Evolutionary conservation across 164 flowering plant species (phyloP).

Genomic region (Tinospora cordifolia): DNA sequence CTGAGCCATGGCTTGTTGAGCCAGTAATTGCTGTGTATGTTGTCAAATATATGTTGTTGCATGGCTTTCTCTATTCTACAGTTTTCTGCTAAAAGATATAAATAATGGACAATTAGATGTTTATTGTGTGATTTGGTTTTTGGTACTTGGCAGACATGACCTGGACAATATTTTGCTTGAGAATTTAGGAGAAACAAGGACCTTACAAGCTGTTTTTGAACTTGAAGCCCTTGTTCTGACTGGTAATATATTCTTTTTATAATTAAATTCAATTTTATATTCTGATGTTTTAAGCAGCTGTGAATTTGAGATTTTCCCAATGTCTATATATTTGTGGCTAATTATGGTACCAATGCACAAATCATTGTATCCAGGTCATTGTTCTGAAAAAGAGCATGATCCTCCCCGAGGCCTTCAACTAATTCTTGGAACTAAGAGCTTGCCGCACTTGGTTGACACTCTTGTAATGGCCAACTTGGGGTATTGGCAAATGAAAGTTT

Average conservation of each 20-base stretch:
- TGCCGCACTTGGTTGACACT: slow-evolving; percentile 92
- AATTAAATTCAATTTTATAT: background rate
- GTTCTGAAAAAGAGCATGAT: slow-evolving; percentile 95
- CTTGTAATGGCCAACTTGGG: slow-evolving; percentile 97
- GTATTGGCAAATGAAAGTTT: slow-evolving; percentile 97
- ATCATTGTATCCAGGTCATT: slow-evolving; percentile 57
- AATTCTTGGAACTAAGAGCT: slow-evolving; percentile 79
- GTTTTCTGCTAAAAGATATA: background rate
- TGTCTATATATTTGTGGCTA: background rate
- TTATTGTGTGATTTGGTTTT: slow-evolving; percentile 14
- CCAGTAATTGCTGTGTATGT: slow-evolving; percentile 92
- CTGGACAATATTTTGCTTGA: slow-evolving; percentile 97
- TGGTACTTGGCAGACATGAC: slow-evolving; percentile 68
- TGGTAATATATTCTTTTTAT: slow-evolving; percentile 34
- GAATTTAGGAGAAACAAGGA: slow-evolving; percentile 78
- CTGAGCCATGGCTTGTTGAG: slow-evolving; percentile 99
- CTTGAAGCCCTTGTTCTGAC: slow-evolving; percentile 94
- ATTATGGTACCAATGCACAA: slow-evolving; percentile 9
- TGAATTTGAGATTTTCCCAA: background rate
- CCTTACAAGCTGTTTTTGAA: slow-evolving; percentile 90
- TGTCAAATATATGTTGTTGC: slow-evolving; percentile 4
- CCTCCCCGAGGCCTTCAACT: slow-evolving; percentile 95
- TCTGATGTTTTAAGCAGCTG: background rate
- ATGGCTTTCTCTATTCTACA: background rate
- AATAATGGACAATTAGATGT: background rate